Conservation (phyloP, 768 basidiomycete genomes). For the Peribolospora kevripleyi region DNA sequence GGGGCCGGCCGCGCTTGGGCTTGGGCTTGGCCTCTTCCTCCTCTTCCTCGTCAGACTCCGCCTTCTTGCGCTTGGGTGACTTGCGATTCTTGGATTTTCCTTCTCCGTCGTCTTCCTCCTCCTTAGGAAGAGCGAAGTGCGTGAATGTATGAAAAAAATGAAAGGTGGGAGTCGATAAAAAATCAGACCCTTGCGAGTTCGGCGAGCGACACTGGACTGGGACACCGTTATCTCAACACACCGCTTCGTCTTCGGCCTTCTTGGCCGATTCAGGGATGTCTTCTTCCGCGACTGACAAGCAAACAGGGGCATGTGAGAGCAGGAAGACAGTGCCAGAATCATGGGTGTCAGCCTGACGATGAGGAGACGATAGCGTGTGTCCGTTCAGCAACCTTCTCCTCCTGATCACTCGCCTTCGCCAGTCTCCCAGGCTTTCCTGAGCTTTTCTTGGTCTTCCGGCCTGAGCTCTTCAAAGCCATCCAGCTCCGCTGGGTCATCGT, state of each 20-base stretch:
- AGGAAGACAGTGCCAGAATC: not conserved
- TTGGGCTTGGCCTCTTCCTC: conserved; percentile 2
- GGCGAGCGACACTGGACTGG: not conserved
- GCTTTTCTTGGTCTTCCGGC: conserved; percentile 42
- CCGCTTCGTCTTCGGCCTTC: conserved; percentile 4
- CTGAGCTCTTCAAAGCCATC: conserved; percentile 62
- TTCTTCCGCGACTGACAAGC: conserved; percentile 38
- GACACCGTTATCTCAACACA: not conserved
- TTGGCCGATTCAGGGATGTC: conserved; percentile 29
- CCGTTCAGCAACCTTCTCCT: not conserved
- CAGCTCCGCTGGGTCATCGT: conserved; percentile 34
- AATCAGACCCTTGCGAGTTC: too few relatives aligned
- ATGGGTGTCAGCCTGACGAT: not conserved
- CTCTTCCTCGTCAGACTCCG: conserved; percentile 2
- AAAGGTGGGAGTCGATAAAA: too few relatives aligned
- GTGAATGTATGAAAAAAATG: not conserved
- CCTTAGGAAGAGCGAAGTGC: not conserved
- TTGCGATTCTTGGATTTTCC: not conserved
- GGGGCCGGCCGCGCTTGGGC: not conserved
- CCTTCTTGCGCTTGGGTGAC: not conserved
- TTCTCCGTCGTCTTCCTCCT: not conserved
- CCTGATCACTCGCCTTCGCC: conserved; percentile 25
- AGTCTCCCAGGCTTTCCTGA: conserved; percentile 46
- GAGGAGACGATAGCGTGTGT: too few relatives aligned
- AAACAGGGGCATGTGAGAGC: not conserved